These are phyloP conservation scores for Calonectria pteridis DNA, from an alignment of 2,329 filamentous ascomycete genomes.

Conservation along the genomic window DNA sequence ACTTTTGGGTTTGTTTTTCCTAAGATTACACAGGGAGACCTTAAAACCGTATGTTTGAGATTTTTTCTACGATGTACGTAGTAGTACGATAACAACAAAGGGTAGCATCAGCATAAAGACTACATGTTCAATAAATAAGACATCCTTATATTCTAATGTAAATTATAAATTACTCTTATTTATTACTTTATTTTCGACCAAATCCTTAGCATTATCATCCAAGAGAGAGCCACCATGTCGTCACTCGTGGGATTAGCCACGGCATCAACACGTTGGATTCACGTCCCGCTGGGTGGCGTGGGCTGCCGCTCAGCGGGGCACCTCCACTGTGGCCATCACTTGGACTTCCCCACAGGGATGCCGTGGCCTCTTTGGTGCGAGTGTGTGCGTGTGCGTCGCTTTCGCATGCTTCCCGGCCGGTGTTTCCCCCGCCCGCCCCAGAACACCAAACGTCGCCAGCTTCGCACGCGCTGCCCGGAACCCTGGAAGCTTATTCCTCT, in stretches of 20 bases:
- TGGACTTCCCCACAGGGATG: slow-evolving; percentile 25
- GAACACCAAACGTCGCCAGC: slow-evolving; percentile 25
- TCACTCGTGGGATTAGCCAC: neutral
- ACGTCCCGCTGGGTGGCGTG: neutral
- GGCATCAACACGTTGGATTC: neutral
- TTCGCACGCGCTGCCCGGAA: slow-evolving; percentile 17
- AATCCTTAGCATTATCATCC: neutral
- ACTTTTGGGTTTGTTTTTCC: neutral
- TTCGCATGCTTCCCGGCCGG: slow-evolving; percentile 29
- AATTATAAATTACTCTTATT: too few relatives aligned
- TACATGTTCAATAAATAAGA: too few relatives aligned
- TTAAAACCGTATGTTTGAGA: neutral
- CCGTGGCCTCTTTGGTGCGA: slow-evolving; percentile 19
- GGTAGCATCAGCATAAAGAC: neutral
- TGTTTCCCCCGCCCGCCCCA: slow-evolving; percentile 35
- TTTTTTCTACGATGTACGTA: neutral
- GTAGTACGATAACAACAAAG: neutral
- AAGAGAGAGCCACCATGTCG: neutral
- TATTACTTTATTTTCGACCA: neutral
- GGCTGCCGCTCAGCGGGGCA: neutral
- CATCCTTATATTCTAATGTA: too few relatives aligned
- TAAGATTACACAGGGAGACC: neutral
- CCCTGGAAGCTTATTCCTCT: slow-evolving; percentile 5
- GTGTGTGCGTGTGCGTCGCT: slow-evolving; percentile 7
- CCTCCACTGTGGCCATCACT: slow-evolving; percentile 10